Base-by-base conservation (phyloP, 2,329 filamentous ascomycete species). In the Hypoxylon sp. region DNA sequence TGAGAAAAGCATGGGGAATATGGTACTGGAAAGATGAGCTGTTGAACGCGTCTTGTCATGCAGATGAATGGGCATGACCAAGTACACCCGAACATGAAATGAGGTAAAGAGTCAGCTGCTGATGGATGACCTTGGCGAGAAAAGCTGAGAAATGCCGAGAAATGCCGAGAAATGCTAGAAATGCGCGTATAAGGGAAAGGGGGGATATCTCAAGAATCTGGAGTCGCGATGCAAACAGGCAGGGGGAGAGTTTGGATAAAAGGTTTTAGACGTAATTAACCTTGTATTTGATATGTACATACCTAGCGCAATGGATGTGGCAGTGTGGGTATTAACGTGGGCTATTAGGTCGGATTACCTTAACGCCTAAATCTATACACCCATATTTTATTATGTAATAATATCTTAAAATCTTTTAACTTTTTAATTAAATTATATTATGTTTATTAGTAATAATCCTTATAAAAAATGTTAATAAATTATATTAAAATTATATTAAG, bases 41-140 rank as follows among this genome's bases (percentile, higher is more conserved):
- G 47, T 42, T 19, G 47, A 61, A 19, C 39, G 52, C 52, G 33
- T 31, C 56, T 57, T 48, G 56, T 47, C 33, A 47, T 64, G 37
- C 13, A 44, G 39, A 33, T 65, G 9, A 54, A 22, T 42, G 8
- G 17, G 17, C 17, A 17, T 50, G 37, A 54, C 37, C 29, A 19
- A 26, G 26, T 35, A 46, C 8, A 42, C 4, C 35, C 0, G 24
- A 37, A 22, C n/a, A 24, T 11, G 31, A 26, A 29, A 44, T 50
- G n/a, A 26, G 46, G n/a, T 56, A 22, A 58, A 35, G 22, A 53
- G 53, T 60, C 24, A 51, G 35, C 55, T 24, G 29, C 35, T 24
- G n/a, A 46, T 4, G 14, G n/a, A 46, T 4, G 14, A 33, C 6
- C 10, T 48, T 53, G 19, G 42, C 19, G 42, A 24, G 35, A 19